phyloP scores from a whole-genome alignment of 768 basidiomycete species.

The Tephrocybe sp. region DNA sequence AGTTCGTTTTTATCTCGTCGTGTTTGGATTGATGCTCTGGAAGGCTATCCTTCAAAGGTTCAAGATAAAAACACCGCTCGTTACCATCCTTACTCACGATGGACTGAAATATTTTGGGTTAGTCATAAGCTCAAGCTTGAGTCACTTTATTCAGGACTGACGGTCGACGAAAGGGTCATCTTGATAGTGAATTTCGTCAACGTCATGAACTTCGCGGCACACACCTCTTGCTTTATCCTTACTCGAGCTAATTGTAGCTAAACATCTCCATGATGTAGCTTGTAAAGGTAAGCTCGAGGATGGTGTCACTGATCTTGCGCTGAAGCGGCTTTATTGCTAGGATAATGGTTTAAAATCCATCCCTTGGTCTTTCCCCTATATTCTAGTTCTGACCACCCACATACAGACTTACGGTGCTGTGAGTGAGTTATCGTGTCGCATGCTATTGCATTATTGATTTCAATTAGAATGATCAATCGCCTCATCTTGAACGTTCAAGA shows the following conservation, averaged over 20 bases:
- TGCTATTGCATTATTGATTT: neutral
- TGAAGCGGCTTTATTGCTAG: neutral
- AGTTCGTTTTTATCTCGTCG: constrained; percentile 14
- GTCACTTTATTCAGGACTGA: no score
- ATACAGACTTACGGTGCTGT: constrained; percentile 3
- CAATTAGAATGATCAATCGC: constrained; percentile 13
- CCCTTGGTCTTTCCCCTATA: neutral
- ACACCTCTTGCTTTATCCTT: neutral
- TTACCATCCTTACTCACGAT: constrained; percentile 14
- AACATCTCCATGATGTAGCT: neutral
- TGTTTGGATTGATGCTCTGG: constrained; percentile 19
- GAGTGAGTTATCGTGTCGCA: neutral
- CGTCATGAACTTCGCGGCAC: constrained; percentile 15
- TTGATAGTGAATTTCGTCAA: constrained; percentile 14
- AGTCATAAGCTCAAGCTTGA: neutral
- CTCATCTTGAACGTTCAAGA: constrained; percentile 15
- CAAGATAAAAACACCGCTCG: constrained; percentile 12
- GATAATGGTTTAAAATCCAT: constrained; percentile 4
- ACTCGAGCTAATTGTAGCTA: neutral
- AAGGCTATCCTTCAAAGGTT: constrained; percentile 10
- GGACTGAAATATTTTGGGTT: constrained; percentile 17
- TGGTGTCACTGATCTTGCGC: neutral
- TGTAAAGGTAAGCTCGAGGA: constrained; percentile 2
- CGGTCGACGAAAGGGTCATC: constrained; percentile 2
- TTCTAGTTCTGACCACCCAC: neutral